These are phyloP conservation scores for Hyaloperonospora arabidopsidis DNA, from an alignment of 352 stramenopile species.

Conservation along the genomic window DNA sequence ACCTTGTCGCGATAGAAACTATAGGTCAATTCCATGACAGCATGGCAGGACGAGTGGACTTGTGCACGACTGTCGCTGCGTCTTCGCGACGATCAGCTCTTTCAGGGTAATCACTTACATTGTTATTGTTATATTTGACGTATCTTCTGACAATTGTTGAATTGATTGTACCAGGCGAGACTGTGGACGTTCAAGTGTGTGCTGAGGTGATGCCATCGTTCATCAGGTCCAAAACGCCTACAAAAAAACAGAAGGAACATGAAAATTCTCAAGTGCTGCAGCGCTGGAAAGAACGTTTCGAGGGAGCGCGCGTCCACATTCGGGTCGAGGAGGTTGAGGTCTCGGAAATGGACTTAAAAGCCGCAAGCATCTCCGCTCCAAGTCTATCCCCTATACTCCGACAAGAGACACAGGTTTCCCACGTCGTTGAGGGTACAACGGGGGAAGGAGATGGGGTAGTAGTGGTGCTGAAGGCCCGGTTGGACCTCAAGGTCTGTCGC, in stretches of 20 bases:
- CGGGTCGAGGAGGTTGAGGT: constrained; percentile 33
- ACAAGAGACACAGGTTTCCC: constrained; percentile 45
- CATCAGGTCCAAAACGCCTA: not conserved
- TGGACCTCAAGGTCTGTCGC: constrained; percentile 50
- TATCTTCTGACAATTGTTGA: not conserved
- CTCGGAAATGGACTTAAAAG: constrained; percentile 3
- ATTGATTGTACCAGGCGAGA: constrained; percentile 28
- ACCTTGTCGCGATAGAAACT: too few relatives aligned
- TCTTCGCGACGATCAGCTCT: constrained; percentile 48
- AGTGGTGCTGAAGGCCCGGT: constrained; percentile 37
- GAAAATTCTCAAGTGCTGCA: constrained; percentile 7
- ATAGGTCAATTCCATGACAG: constrained; percentile 24
- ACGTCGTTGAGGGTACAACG: constrained; percentile 14
- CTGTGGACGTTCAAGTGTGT: constrained; percentile 31
- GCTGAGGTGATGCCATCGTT: constrained; percentile 21
- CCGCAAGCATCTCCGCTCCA: constrained; percentile 12
- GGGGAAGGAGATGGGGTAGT: constrained; percentile 5
- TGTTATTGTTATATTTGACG: not conserved
- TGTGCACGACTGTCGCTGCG: constrained; percentile 42
- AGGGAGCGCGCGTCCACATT: constrained; percentile 45
- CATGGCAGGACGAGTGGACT: constrained; percentile 66
- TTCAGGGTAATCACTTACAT: constrained; percentile 37
- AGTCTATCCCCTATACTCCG: constrained; percentile 39
- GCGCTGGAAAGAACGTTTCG: constrained; percentile 39
- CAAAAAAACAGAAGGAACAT: constrained; percentile 1